Evolutionary conservation across 1,284 basidiomycete species (phyloP).

Genomic region (Trametes sp.): DNA sequence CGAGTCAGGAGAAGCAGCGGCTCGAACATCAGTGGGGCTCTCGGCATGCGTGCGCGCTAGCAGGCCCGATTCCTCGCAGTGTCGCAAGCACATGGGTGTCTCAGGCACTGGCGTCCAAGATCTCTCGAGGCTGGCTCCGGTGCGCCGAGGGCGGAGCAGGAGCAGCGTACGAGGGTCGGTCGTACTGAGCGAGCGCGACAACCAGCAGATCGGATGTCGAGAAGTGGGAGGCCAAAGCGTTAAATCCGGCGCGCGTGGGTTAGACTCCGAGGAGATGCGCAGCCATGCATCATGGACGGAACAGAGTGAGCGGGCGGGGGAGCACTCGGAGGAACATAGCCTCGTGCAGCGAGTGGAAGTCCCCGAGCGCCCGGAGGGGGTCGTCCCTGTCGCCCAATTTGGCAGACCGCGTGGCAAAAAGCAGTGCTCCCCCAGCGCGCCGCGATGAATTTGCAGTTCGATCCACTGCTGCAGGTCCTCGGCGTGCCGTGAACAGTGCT

Average conservation of each 20-base stretch:
- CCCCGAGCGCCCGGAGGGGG: not conserved
- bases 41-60: not conserved
- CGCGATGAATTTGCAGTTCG: not conserved
- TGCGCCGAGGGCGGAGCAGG: constrained; percentile 1
- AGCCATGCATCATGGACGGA: not conserved
- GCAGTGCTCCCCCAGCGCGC: constrained; percentile 5
- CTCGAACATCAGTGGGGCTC: constrained; percentile 1
- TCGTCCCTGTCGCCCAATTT: not conserved
- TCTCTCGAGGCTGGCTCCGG: not conserved
- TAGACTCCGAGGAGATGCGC: not conserved
- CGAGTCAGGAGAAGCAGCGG: not conserved
- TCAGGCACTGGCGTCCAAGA: not conserved
- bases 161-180: not conserved
- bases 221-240: not conserved
- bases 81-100: not conserved
- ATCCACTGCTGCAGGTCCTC: no score
- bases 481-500: not conserved
- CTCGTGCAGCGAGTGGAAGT: not conserved
- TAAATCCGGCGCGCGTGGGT: not conserved
- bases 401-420: constrained; percentile 5
- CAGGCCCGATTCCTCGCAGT: not conserved
- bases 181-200: not conserved
- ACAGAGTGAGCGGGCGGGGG: not conserved
- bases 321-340: constrained; percentile 11
- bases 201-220: not conserved